Base-by-base conservation (phyloP, 495 filamentous ascomycete genomes). In the Clohesyomyces aquaticus region DNA sequence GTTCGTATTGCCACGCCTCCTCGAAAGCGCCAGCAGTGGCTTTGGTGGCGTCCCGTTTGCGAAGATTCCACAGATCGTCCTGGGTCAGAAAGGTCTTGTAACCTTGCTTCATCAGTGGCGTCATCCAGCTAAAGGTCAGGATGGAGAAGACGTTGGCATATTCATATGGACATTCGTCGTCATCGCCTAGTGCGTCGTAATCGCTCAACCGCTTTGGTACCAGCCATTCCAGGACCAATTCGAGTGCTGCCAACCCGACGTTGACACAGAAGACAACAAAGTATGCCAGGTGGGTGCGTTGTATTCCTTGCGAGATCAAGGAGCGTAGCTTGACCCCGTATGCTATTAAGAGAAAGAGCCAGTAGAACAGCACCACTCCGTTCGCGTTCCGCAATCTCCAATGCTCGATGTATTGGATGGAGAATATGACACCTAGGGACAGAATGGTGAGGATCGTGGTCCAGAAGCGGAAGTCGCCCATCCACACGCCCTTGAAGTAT, bases 51-150 rank as follows among this genome's bases (percentile, higher is more conserved):
- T 97, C 93, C 52, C 81, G 80, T 61, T 83, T 86, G 14, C 93
- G 85, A 41, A 99, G 82, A 67, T 89, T 93, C 94, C 94, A 99
- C 48, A 99, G 82, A 76, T 99, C 94, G 61, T 99, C 91, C 76
- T 99, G 93, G 4, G 91, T 96, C 53, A 99, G 81, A 72, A 83
- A 99, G 56, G 91, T 85, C 68, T 87, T 89, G 76, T 99, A 97
- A 18, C 95, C 95, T 77, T 87, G 86, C 69, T 88, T 91, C 95
- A 99, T 99, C 84, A 98, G 77, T 16, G 93, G 91, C 0, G 95
- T 99, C 91, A 99, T 96, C 95, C 95, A 99, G 59, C 89, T 85
- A 73, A 99, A 99, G 10, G 93, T 96, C 28, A 99, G 83, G 41
- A 90, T 85, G 10, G 93, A 96, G 77, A 98, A 98, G 47, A 98